These are phyloP conservation scores for Chaetomium fimeti DNA, from an alignment of 495 filamentous ascomycete genomes.

Conservation along the genomic window DNA sequence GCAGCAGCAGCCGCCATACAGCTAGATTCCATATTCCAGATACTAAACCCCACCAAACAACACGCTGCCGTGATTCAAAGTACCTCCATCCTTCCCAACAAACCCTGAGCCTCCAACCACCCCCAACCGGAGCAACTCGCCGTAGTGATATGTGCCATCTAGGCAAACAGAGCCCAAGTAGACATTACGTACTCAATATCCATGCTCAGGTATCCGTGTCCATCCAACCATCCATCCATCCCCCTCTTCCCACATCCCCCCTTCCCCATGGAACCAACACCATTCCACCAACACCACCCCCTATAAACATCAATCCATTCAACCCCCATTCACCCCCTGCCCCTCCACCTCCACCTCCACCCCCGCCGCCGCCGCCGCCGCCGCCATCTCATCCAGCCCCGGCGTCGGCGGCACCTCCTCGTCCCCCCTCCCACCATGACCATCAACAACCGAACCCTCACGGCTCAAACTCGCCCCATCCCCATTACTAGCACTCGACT, in stretches of 20 bases:
- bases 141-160: neutral
- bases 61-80: conserved; percentile 5
- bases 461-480: conserved; percentile 18
- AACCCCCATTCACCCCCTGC: neutral
- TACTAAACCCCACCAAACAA: neutral
- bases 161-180: conserved; percentile 17
- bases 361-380: conserved; percentile 20
- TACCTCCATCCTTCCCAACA: neutral
- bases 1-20: neutral
- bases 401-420: conserved; percentile 25
- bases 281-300: neutral
- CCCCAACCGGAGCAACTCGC: neutral
- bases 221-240: neutral
- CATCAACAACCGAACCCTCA: conserved; percentile 16
- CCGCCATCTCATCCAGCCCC: conserved; percentile 20
- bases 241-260: neutral
- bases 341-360: neutral
- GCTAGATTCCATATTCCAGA: conserved; percentile 7
- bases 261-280: neutral
- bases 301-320: neutral
- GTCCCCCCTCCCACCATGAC: neutral
- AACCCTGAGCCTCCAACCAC: neutral
- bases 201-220: conserved; percentile 12
- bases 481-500: conserved; percentile 31
- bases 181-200: conserved; percentile 24